Conservation (phyloP, 345 rosid genomes). For the Capsella bursapastoris region DNA sequence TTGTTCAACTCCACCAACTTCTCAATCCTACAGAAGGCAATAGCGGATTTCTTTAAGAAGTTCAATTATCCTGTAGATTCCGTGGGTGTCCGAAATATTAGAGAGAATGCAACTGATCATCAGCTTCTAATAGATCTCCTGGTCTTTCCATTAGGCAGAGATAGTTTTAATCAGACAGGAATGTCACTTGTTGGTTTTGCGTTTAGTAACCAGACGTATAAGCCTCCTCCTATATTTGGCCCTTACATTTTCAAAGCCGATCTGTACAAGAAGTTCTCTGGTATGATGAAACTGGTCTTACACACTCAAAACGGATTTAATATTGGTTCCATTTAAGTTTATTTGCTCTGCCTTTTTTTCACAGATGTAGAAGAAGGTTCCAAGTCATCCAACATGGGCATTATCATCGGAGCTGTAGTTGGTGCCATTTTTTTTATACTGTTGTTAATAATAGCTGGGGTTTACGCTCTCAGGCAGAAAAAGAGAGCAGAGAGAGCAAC, state of each 20-base stretch:
- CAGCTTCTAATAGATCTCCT: constrained; percentile 51
- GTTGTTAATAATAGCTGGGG: constrained; percentile 62
- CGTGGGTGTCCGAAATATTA: constrained; percentile 59
- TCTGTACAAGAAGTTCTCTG: constrained; percentile 51
- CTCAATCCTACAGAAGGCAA: constrained; percentile 38
- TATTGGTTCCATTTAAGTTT: neutral
- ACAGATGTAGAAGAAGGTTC: constrained; percentile 27
- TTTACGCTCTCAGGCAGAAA: constrained; percentile 74
- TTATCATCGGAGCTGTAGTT: constrained; percentile 72
- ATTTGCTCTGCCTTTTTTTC: neutral
- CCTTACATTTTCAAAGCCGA: constrained; percentile 60
- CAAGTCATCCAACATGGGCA: constrained; percentile 52
- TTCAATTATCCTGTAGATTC: constrained; percentile 68
- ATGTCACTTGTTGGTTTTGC: constrained; percentile 53
- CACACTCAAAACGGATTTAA: neutral
- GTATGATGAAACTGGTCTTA: constrained; percentile 42
- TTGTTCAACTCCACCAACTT: constrained; percentile 50
- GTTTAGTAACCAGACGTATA: constrained; percentile 65
- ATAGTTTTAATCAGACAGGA: constrained; percentile 55
- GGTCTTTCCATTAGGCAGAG: constrained; percentile 60
- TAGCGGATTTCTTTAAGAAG: constrained; percentile 42
- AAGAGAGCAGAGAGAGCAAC: constrained; percentile 72
- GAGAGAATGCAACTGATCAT: constrained; percentile 50
- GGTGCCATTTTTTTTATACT: constrained; percentile 60
- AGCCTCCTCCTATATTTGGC: constrained; percentile 64